A percentile compares a stretch with the other conserved stretches of the same genome.
These are phyloP conservation scores for Candida sithepensis DNA, from an alignment of 805 yeast genomes.

Conservation along the genomic window DNA sequence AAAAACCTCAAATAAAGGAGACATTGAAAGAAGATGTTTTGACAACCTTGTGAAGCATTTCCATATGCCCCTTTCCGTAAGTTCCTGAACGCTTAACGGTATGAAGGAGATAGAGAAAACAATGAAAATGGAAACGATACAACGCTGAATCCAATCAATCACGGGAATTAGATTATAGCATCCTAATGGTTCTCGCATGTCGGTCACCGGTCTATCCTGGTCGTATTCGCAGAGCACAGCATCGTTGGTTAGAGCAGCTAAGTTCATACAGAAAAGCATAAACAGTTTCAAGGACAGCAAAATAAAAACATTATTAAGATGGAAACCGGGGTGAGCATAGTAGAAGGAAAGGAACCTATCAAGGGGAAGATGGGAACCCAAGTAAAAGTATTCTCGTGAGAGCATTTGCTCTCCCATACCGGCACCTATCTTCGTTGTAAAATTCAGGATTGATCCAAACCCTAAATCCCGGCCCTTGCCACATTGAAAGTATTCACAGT, in stretches of 20 bases:
- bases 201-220: constrained; percentile 56
- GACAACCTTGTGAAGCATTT: constrained; percentile 58
- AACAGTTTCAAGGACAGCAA: constrained; percentile 65
- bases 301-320: constrained; percentile 72
- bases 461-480: constrained; percentile 88
- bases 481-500: constrained; percentile 80
- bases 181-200: constrained; percentile 60
- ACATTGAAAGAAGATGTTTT: constrained; percentile 65
- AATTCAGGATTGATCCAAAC: constrained; percentile 76
- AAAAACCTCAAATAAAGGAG: constrained; percentile 78
- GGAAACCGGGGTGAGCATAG: constrained; percentile 87
- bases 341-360: constrained; percentile 78
- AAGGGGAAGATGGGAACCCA: constrained; percentile 72
- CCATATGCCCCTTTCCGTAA: constrained; percentile 74
- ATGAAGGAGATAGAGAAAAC: constrained; percentile 73
- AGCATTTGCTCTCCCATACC: constrained; percentile 90
- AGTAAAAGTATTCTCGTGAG: constrained; percentile 75
- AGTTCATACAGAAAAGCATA: constrained; percentile 52
- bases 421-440: constrained; percentile 82
- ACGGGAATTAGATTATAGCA: constrained; percentile 69
- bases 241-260: constrained; percentile 61
- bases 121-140: constrained; percentile 67
- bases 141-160: constrained; percentile 71
- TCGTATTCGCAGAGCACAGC: constrained; percentile 60
- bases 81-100: constrained; percentile 73